Conservation (phyloP, 139 green algal genomes). For the Cymbomonas tetramitiformis region DNA sequence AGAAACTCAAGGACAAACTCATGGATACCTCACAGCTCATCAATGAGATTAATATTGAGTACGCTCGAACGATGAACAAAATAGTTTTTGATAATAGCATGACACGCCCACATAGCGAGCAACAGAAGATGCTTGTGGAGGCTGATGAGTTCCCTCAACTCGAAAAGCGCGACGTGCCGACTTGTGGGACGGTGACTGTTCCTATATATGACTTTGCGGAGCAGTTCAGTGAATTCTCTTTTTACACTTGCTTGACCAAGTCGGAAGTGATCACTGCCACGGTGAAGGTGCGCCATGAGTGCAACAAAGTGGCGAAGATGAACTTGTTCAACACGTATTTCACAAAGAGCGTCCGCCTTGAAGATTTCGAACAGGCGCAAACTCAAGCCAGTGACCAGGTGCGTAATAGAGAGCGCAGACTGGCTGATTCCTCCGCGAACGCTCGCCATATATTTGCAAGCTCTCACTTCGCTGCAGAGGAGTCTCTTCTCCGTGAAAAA, state of each 20-base stretch:
- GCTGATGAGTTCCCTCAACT: neutral
- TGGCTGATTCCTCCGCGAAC: too few species aligned
- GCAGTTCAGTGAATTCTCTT: conserved; percentile 55
- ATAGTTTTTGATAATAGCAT: conserved; percentile 37
- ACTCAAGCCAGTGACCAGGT: too few species aligned
- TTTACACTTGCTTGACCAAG: conserved; percentile 61
- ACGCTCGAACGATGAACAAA: conserved; percentile 63
- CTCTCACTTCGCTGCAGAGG: too few species aligned
- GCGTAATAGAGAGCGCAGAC: too few species aligned
- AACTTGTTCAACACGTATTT: conserved; percentile 43
- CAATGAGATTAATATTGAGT: conserved; percentile 57
- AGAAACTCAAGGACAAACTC: conserved; percentile 49
- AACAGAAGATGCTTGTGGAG: conserved; percentile 4
- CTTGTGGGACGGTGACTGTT: conserved; percentile 30
- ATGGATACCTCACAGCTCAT: conserved; percentile 57
- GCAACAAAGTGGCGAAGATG: conserved; percentile 46
- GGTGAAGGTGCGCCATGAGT: conserved; percentile 36
- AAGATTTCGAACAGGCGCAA: conserved; percentile 68
- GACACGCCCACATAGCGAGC: neutral
- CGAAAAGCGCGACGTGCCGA: neutral
- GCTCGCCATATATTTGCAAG: too few species aligned
- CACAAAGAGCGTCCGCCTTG: conserved; percentile 49
- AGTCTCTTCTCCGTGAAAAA: too few species aligned
- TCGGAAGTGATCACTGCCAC: conserved; percentile 45
- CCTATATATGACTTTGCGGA: conserved; percentile 51